Base-by-base conservation (phyloP, 495 filamentous ascomycete species). In the Aspergillus asperescens region DNA sequence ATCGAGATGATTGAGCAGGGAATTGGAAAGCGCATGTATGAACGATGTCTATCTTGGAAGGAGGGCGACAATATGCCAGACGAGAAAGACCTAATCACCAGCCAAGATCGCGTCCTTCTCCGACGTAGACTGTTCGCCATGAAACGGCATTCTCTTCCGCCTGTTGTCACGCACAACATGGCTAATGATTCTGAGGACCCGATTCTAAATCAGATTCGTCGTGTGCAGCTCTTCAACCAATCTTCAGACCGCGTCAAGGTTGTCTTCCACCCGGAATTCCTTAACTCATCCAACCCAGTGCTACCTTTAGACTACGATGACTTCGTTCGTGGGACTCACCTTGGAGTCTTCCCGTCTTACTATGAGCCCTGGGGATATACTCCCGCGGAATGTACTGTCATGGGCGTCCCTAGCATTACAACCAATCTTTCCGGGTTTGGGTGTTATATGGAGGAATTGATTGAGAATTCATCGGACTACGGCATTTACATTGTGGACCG, bases 101-200 rank as follows among this genome's bases (percentile, higher is more conserved):
- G 86, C 57, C 85, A 92, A 62, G 93, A 98, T 62, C 89, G 92
- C 39, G 88, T 98, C 45, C 86, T 98, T 69, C 78, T 98, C 41
- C 87, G 94, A 31, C 84, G 93, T 52, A 81, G 93, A 42, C 76
- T 98, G 22, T 98, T 93, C 59, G 93, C 90, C 44, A 94, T 97
- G 89, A 98, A 97, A 72, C 80, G 93, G 38, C 80, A 91, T 63
- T 76, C 75, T 24, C 80, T 97, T 7, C 93, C 93, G 1, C 93
- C 93, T 7, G 94, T 98, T 60, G 93, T 98, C 22, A 98, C 93
- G n/a, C 93, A 98, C 76, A 98, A 98, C 76, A 98, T 98, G 93
- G 72, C 85, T 60, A 95, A 96, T 61, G 93, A 98, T 68, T 63
- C 74, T 13, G 92, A 96, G 42, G 93, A 98, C 58, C 93, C 92